Evolutionary conservation across 768 basidiomycete species (phyloP).

Genomic region (Russula brevipes): DNA sequence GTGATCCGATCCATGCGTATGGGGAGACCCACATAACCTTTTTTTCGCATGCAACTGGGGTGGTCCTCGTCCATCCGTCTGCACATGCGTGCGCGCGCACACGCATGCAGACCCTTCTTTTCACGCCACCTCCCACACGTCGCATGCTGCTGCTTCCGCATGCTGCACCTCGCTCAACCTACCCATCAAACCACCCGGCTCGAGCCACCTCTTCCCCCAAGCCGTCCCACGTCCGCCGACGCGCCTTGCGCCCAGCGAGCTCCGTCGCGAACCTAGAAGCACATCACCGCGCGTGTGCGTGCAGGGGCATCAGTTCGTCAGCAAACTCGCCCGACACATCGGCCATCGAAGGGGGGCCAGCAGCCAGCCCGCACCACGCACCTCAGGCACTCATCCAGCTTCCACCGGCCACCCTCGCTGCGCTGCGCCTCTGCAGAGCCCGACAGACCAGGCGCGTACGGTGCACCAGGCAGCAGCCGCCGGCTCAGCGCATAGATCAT

Average conservation of each 20-base stretch:
- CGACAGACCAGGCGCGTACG: slow-evolving; percentile 60
- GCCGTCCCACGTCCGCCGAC: slow-evolving; percentile 57
- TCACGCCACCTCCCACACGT: not conserved
- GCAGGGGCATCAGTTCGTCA: not conserved
- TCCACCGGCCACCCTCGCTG: slow-evolving; percentile 51
- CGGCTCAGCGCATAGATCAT: slow-evolving; percentile 82
- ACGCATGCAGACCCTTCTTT: too few relatives aligned
- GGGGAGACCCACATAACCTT: too few relatives aligned
- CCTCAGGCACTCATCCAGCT: slow-evolving; percentile 78
- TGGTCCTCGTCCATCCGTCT: too few relatives aligned
- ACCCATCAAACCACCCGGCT: slow-evolving; percentile 68
- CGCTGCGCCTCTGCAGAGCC: slow-evolving; percentile 23
- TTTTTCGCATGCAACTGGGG: too few relatives aligned
- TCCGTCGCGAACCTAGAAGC: slow-evolving; percentile 72
- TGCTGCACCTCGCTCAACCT: not conserved
- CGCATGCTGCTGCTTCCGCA: too few relatives aligned
- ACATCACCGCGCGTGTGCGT: too few relatives aligned
- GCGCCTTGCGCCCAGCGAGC: slow-evolving; percentile 69
- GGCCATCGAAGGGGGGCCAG: too few relatives aligned
- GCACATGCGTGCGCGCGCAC: too few relatives aligned
- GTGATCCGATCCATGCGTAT: not conserved
- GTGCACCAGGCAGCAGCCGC: slow-evolving; percentile 63
- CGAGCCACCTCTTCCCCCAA: slow-evolving; percentile 67
- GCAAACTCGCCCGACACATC: not conserved
- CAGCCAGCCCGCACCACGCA: slow-evolving; percentile 30